These are phyloP conservation scores for Mortierella antarctica DNA, from an alignment of 192 early-diverging fungal species.

Conservation along the genomic window DNA sequence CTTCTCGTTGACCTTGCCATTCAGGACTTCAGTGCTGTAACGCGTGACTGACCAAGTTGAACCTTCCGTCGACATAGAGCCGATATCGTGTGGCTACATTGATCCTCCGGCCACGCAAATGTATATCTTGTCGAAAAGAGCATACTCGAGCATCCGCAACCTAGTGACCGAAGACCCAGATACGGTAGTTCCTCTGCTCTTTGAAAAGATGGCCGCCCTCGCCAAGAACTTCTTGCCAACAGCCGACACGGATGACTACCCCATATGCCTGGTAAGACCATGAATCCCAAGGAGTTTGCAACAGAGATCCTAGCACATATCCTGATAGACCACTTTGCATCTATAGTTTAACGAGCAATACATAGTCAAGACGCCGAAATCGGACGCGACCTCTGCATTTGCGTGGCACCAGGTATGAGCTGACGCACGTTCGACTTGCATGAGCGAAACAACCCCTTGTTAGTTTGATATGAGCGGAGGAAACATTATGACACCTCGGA, in stretches of 20 bases:
- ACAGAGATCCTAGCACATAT: background rate
- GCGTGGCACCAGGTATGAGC: conserved; percentile 46
- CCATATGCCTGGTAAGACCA: conserved; percentile 23
- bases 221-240: conserved; percentile 20
- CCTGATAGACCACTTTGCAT: background rate
- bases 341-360: conserved; percentile 50
- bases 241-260: conserved; percentile 1
- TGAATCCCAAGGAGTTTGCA: background rate
- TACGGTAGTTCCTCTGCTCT: conserved; percentile 26
- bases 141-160: conserved; percentile 33
- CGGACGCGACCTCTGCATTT: conserved; percentile 9
- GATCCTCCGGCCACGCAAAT: conserved; percentile 42
- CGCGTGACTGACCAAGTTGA: no score
- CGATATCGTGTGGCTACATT: conserved; percentile 42
- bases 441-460: no score
- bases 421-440: no score
- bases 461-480: background rate
- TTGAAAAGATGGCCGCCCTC: conserved; percentile 22
- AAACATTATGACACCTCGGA: background rate
- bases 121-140: conserved; percentile 34
- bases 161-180: conserved; percentile 39
- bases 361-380: conserved; percentile 44
- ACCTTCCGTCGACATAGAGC: conserved; percentile 14
- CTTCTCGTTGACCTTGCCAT: background rate
- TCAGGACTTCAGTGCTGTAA: background rate